Base-by-base conservation (phyloP, 2,329 filamentous ascomycete species). In the Myriosclerotinia duriaeana region DNA sequence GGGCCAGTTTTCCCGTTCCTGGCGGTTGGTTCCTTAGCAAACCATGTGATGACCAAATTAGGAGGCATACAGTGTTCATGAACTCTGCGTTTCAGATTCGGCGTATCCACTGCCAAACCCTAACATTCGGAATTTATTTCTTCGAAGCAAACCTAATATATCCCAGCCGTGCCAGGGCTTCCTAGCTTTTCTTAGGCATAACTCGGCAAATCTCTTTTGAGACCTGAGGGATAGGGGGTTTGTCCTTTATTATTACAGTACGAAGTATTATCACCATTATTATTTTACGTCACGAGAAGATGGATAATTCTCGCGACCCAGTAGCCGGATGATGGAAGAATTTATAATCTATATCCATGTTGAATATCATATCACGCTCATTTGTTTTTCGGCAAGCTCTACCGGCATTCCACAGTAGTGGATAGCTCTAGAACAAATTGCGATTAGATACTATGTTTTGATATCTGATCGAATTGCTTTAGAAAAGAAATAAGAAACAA, bases 321-420 rank as follows among this genome's bases (percentile, higher is more conserved):
- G 40, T 12, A 65, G 52, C 53, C 53, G 42, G 53, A 65, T 40
- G 58, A 58, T 48, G 53, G 44, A 26, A 36, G 44, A 60, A 50
- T n/a, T 26, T 34, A 52, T 53, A 36, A 65, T 65, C 38, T 42
- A 40, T 8, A 60, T 59, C 63, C 53, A 55, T 46, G 56, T 34
- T 48, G 44, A 60, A 48, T 60, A 60, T 60, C 42, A 48, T n/a
- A 46, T 36, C 15, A 36, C 34, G n/a, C 44, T 60, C 54, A 60
- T 46, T 15, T 8, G 6, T 20, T 42, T 50, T 53, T 59, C 62
- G 62, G 53, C 46, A 64, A 50, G 38, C 20, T 64, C 42, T 65
- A 30, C 44, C 63, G 53, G 44, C 53, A 64, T 58, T 58, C 63
- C 53, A 65, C 42, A 38, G 40, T 34, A 59, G 30, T 58, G 63